Evolutionary conservation across 225 moss, liverwort and hornwort species (phyloP).

Genomic region (Rhytidiadelphus loreus): DNA sequence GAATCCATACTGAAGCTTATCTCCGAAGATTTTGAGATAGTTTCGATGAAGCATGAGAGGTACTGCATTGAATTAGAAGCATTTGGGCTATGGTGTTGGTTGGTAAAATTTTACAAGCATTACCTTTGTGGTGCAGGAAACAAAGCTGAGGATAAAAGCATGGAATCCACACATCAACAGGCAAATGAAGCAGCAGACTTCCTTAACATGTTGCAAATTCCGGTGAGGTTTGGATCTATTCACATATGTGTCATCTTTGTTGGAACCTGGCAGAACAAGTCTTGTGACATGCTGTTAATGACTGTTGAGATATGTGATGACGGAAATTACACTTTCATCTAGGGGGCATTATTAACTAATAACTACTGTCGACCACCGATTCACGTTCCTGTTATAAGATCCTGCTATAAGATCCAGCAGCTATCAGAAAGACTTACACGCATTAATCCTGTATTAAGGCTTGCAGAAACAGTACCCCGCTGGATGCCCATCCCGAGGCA

Average conservation of each 20-base stretch:
- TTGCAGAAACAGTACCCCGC: conserved; percentile 48
- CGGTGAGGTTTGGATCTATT: conserved; percentile 9
- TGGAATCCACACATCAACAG: conserved; percentile 40
- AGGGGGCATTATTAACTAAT: background rate
- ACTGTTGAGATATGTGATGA: background rate
- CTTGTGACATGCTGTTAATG: background rate
- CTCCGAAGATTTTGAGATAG: background rate
- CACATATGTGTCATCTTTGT: background rate
- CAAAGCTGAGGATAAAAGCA: conserved; percentile 20
- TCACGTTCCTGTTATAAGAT: background rate
- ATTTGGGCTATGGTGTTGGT: background rate
- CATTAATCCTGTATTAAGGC: background rate
- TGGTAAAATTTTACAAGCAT: background rate
- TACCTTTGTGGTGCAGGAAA: conserved; percentile 16
- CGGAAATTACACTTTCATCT: background rate
- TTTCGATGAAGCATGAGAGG: background rate
- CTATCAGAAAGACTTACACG: background rate
- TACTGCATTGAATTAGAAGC: background rate
- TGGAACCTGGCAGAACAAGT: background rate
- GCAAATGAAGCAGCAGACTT: conserved; percentile 51
- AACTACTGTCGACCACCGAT: background rate
- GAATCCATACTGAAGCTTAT: background rate
- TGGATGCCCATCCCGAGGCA: conserved; percentile 52
- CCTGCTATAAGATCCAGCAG: background rate
- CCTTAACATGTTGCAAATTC: conserved; percentile 48